Percentiles rank a stretch among this genome's conserved stretches.
Evolutionary conservation across 306 rosid genomes (phyloP).

Genomic region (Datisca glomerata): DNA sequence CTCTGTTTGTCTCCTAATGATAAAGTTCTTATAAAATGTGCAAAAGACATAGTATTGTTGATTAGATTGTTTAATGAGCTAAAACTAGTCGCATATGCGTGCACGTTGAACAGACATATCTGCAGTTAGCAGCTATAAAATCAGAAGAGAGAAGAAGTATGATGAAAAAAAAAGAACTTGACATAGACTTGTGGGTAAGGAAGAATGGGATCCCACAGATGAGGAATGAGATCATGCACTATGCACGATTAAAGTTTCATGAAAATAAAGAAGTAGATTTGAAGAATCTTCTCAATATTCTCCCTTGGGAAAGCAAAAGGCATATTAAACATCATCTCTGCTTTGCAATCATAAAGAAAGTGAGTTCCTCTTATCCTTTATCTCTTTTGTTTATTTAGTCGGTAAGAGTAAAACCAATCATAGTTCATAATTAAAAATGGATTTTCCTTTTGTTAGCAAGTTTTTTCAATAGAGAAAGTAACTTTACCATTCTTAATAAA

Average conservation of each 20-base stretch:
- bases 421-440: too few species aligned
- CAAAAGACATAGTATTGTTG: too few species aligned
- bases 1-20: too few species aligned
- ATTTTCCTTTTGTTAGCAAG: too few species aligned
- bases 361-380: too few species aligned
- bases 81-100: too few species aligned
- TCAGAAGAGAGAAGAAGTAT: conserved; percentile 1
- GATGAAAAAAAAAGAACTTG: conserved; percentile 4
- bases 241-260: conserved; percentile 2
- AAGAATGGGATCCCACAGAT: not conserved
- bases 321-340: conserved; percentile 42
- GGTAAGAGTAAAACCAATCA: too few species aligned
- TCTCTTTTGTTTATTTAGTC: too few species aligned
- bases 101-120: conserved; percentile 1
- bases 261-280: not conserved
- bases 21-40: too few species aligned
- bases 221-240: conserved; percentile 2
- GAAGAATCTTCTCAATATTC: not conserved
- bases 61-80: too few species aligned
- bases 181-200: conserved; percentile 9
- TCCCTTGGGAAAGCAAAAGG: not conserved
- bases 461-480: too few species aligned
- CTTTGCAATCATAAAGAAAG: conserved; percentile 1
- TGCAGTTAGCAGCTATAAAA: not conserved
- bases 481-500: too few species aligned